Percentiles rank a stretch among this genome's conserved stretches.
These are phyloP conservation scores for Protomyces inouyei DNA, from an alignment of 1,139 yeast genomes.

Conservation along the genomic window DNA sequence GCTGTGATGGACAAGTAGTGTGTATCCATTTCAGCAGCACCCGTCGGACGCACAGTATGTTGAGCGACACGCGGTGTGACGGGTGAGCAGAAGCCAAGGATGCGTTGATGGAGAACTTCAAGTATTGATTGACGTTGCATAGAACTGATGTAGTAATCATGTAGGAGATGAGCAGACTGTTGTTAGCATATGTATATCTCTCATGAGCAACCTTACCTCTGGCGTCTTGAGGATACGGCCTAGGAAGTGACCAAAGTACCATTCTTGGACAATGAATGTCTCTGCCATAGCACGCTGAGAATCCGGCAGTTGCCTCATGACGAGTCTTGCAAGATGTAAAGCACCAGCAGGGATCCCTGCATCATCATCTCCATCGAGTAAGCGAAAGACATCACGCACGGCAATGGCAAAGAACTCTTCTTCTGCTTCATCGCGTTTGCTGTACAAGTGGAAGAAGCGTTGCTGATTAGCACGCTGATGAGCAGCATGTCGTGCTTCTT, in stretches of 20 bases:
- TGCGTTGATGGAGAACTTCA: conserved; percentile 3
- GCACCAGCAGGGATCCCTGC: conserved; percentile 14
- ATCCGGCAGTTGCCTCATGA: not conserved
- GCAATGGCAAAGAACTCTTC: conserved; percentile 21
- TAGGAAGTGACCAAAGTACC: conserved; percentile 17
- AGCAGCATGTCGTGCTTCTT: not conserved
- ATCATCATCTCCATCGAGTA: conserved; percentile 3
- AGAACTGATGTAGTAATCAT: conserved; percentile 8
- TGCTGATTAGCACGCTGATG: conserved; percentile 1
- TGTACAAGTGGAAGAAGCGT: conserved; percentile 5
- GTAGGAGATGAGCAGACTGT: not conserved
- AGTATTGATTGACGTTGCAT: conserved; percentile 9
- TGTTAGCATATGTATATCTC: not conserved
- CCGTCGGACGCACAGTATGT: not conserved
- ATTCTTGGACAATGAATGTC: conserved; percentile 7
- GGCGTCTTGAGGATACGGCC: conserved; percentile 2
- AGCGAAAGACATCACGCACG: conserved; percentile 1
- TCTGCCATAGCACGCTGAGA: conserved; percentile 2
- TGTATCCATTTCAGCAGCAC: not conserved
- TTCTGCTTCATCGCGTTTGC: conserved; percentile 10
- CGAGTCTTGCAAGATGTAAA: not conserved
- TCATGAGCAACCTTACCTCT: conserved; percentile 2
- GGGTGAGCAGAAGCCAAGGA: conserved; percentile 3
- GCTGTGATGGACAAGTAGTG: not conserved
- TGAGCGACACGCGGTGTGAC: not conserved